Base-by-base conservation (phyloP, 805 yeast genomes). In the Metschnikowia bowlesiae region DNA sequence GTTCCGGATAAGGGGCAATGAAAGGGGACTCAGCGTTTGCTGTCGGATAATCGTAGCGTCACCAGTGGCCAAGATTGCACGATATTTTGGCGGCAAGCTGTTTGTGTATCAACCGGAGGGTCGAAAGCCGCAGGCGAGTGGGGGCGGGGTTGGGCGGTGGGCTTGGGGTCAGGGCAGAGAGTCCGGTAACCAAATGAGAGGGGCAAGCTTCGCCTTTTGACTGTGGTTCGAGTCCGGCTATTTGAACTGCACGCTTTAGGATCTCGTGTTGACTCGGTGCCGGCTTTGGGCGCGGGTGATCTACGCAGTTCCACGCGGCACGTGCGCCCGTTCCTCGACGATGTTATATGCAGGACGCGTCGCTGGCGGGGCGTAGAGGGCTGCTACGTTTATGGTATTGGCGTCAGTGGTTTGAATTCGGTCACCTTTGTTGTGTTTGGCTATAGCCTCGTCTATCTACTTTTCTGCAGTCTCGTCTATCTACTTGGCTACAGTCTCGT, bases 211-310 rank as follows among this genome's bases (percentile, higher is more conserved):
- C 22, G 26, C 22, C 43, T 14, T 30, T 39, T 22, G 26, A 11
- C 45, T 32, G 34, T 13, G 45, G 36, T 31, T 22, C 9, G 8
- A 13, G 13, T 34, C 22, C 31, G 13, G 45, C n/a, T 42, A 31
- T 31, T 41, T 42, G 38, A 38, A 42, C 18, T 42, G 31, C 45
- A 42, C 45, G 30, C 38, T 42, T 13, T 34, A 29, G 38, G 28
- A 18, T 14, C 45, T 42, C 31, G 45, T 33, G 45, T 42, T 42
- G 45, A 33, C 22, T 33, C 38, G 34, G 38, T 42, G 45, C 26
- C 45, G 22, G 31, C 37, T 42, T 33, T 33, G 45, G 45, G 45
- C 45, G 45, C 45, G 45, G 45, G 45, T 42, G 45, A 33, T 33
- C 22, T 42, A 33, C 26, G 30, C 46, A 40, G 44, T 30, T 31